These are phyloP conservation scores for Botryotinia narcissicola DNA, from an alignment of 2,329 filamentous ascomycete species.

Conservation along the genomic window DNA sequence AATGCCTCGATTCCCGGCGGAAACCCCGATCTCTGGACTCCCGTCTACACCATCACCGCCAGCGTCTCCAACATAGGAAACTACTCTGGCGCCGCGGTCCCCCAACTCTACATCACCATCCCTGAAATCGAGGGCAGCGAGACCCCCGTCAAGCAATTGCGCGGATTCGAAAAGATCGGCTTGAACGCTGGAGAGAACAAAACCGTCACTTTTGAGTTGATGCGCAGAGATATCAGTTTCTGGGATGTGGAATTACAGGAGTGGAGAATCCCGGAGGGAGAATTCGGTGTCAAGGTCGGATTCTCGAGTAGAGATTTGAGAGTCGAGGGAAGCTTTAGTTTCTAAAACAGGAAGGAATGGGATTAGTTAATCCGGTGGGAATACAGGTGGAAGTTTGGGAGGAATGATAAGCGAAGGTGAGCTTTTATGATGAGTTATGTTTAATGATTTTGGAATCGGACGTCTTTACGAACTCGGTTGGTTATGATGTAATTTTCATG, in stretches of 20 bases:
- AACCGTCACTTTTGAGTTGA: conserved; percentile 66
- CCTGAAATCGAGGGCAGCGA: neutral
- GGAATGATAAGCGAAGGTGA: neutral
- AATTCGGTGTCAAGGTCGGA: conserved; percentile 30
- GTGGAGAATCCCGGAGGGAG: conserved; percentile 56
- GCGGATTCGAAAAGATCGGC: conserved; percentile 73
- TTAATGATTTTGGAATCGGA: neutral
- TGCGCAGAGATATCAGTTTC: conserved; percentile 77
- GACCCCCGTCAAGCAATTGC: conserved; percentile 56
- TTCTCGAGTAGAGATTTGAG: conserved; percentile 30
- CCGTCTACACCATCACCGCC: conserved; percentile 47
- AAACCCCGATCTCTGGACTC: conserved; percentile 55
- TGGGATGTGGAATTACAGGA: conserved; percentile 77
- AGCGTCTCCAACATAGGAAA: conserved; percentile 53
- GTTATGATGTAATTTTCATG: neutral
- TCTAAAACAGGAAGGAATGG: neutral
- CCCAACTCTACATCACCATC: conserved; percentile 40
- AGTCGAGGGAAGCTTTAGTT: conserved; percentile 19
- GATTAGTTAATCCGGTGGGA: neutral
- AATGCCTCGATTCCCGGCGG: conserved; percentile 48
- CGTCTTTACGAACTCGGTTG: neutral
- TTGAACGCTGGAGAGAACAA: conserved; percentile 66
- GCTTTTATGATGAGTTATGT: neutral
- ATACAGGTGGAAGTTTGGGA: neutral
- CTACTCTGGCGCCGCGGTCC: conserved; percentile 34